Evolutionary conservation across 2,329 filamentous ascomycete genomes (phyloP).

Genomic region (Colletotrichum tamarilloi): DNA sequence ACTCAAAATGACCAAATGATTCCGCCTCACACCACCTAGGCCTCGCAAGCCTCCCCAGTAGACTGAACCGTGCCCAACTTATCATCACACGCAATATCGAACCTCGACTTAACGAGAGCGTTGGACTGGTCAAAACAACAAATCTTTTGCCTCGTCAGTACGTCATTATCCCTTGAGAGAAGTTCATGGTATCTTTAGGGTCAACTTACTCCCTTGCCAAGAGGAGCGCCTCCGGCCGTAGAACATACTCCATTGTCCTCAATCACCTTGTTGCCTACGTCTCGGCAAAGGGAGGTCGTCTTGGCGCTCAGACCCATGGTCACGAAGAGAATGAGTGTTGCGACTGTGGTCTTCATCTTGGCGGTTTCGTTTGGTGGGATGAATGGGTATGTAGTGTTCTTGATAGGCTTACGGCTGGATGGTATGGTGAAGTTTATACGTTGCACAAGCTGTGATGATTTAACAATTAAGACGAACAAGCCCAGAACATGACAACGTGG

Average conservation of each 20-base stretch:
- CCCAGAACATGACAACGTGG: neutral
- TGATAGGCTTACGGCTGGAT: neutral
- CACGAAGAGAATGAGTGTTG: neutral
- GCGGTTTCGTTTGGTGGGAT: neutral
- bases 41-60: conserved; percentile 8
- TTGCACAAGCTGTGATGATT: neutral
- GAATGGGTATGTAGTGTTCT: neutral
- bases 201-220: conserved; percentile 17
- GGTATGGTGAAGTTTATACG: neutral
- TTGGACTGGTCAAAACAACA: conserved; percentile 17
- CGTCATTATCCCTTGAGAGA: neutral
- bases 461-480: conserved; percentile 4
- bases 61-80: conserved; percentile 8
- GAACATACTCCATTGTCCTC: conserved; percentile 4
- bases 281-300: conserved; percentile 12
- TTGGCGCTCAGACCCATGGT: neutral
- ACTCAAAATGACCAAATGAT: neutral
- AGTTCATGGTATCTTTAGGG: neutral
- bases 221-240: neutral
- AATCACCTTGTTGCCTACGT: conserved; percentile 13
- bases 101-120: neutral
- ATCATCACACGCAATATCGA: conserved; percentile 21
- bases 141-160: neutral
- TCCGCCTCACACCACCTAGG: neutral
- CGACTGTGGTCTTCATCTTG: conserved; percentile 16